Conservation (phyloP, 1,284 basidiomycete genomes). For the Hemileia vastatrix region DNA sequence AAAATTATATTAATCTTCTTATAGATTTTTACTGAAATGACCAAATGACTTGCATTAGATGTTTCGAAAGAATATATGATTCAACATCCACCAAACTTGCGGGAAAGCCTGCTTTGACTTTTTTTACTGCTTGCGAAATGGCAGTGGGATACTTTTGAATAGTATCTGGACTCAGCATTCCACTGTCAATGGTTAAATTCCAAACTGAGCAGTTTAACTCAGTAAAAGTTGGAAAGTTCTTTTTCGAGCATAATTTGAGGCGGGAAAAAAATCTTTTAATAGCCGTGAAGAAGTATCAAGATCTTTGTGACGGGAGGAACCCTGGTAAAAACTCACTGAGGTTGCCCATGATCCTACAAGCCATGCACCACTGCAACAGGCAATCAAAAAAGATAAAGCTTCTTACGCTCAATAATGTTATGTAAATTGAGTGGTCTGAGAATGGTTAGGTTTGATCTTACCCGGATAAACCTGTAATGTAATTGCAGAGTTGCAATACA, state of each 20-base stretch:
- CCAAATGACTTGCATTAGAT: slow-evolving; percentile 8
- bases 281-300: neutral
- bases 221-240: slow-evolving; percentile 13
- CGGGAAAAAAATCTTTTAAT: neutral
- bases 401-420: no score
- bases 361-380: slow-evolving; percentile 12
- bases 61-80: slow-evolving; percentile 10
- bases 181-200: slow-evolving; percentile 2
- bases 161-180: slow-evolving; percentile 5
- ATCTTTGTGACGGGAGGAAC: neutral
- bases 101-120: slow-evolving; percentile 13
- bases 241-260: slow-evolving; percentile 2
- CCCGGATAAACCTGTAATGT: slow-evolving; percentile 17
- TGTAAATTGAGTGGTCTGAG: no score
- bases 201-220: slow-evolving; percentile 11
- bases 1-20: neutral
- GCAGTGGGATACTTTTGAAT: slow-evolving; percentile 14
- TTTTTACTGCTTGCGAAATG: slow-evolving; percentile 6
- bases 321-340: neutral
- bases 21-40: neutral
- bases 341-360: slow-evolving; percentile 13
- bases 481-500: slow-evolving; percentile 8
- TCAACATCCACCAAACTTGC: slow-evolving; percentile 11
- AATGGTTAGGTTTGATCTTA: no score
- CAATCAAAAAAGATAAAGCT: slow-evolving; percentile 2